Conservation (phyloP, 2,329 filamentous ascomycete genomes). For the Fusarium lyarnte region DNA sequence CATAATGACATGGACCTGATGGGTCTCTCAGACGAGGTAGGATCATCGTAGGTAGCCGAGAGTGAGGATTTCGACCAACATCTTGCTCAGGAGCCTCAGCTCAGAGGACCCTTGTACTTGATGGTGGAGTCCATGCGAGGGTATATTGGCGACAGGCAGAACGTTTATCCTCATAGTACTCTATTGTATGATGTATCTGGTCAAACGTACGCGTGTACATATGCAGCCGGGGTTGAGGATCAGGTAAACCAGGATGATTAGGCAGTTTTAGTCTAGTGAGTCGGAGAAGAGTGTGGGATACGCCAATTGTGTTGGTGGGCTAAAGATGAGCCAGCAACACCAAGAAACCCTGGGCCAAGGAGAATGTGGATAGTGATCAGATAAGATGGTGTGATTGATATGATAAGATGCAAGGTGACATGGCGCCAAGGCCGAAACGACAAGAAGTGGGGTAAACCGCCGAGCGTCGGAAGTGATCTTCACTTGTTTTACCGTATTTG, state of each 20-base stretch:
- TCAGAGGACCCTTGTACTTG: neutral
- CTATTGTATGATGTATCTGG: neutral
- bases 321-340: neutral
- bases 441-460: neutral
- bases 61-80: neutral
- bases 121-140: constrained; percentile 1
- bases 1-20: neutral
- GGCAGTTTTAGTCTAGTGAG: constrained; percentile 2
- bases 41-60: neutral
- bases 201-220: neutral
- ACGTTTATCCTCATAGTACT: neutral
- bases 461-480: constrained; percentile 12
- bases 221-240: neutral
- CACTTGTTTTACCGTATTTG: neutral
- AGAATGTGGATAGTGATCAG: constrained; percentile 21
- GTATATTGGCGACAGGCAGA: neutral
- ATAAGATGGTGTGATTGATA: constrained; percentile 39
- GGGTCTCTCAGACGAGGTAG: neutral
- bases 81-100: neutral
- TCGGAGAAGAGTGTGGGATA: neutral
- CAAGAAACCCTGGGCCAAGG: neutral
- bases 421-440: neutral
- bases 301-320: neutral
- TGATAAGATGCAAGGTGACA: constrained; percentile 28
- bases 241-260: neutral